Evolutionary conservation across 129 eudicot genomes (phyloP), one percentile per base, ranked within the genome.

Genomic region (Escallonia rubra): DNA sequence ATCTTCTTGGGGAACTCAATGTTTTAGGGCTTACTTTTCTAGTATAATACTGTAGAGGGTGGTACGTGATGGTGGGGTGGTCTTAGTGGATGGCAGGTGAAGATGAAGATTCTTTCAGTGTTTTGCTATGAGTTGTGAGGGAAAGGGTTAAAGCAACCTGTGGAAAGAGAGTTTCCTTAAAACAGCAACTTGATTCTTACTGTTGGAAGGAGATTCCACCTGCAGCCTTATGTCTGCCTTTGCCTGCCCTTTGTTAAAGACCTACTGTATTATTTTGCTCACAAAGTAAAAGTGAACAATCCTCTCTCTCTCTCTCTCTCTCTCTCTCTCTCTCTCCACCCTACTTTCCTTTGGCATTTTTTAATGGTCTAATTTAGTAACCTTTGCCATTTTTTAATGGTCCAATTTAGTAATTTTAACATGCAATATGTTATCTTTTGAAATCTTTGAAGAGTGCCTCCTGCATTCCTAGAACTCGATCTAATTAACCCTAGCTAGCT

Each of bases 1-100:
- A 80, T 76, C 80, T 76, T 80, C 89, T 83, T 76, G 89, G 76
- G 73, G 64, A 72, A 66, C 68, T 72, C 75, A 67, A 79, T 46
- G 65, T 73, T 76, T 69, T 71, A 60, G 79, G 70, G 66, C 65
- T 61, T 67, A 63, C 79, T 76, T 70, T 78, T 61, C 71, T 56
- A 14, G 40, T 42, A 44, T 11, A 44, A 57, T 40, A 23, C 42
- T 53, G 68, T 56, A 42, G 6, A 59, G 62, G 34, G 34, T 23
- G 34, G 34, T 23, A 23, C 34, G 34, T 23, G 34, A 23, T 23
- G 34, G 49, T 52, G 48, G 71, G 44, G 75, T 66, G 74, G 34
- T 23, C 34, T 65, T 78, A 74, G 86, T 74, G 86, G 80, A 63
- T 66, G 74, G 83, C 63, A 77, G 78, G 69, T 74, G 80, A 71